Evolutionary conservation across 306 rosid species (phyloP).

Genomic region (Medicago ruthenica): DNA sequence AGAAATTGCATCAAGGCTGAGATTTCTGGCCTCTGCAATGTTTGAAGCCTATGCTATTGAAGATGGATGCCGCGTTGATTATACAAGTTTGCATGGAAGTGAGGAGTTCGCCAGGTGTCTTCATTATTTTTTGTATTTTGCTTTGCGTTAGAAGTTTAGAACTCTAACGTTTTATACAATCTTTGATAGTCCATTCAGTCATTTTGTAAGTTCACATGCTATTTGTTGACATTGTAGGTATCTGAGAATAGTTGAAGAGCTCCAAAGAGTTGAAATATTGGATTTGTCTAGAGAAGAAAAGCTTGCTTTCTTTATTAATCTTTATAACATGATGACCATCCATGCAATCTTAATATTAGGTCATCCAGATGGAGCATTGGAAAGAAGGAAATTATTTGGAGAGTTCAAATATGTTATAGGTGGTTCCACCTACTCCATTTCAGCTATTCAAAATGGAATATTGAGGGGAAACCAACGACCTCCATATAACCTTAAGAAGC

Average conservation of each 20-base stretch:
- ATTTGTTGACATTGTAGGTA: constrained; percentile 61
- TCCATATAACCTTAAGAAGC: constrained; percentile 85
- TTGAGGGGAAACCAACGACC: constrained; percentile 93
- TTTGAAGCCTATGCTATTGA: constrained; percentile 82
- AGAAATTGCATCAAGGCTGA: constrained; percentile 85
- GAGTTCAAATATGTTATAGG: constrained; percentile 85
- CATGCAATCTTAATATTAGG: constrained; percentile 81
- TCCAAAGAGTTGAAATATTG: constrained; percentile 82
- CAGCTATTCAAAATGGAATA: constrained; percentile 91
- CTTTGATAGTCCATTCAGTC: constrained; percentile 20
- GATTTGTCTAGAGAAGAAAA: constrained; percentile 81
- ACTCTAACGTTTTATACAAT: constrained; percentile 19
- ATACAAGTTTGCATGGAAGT: constrained; percentile 77
- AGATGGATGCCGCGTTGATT: constrained; percentile 77
- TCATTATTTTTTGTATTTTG: constrained; percentile 29
- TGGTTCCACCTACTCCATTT: constrained; percentile 84
- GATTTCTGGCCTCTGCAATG: constrained; percentile 72
- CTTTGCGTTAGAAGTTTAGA: neutral
- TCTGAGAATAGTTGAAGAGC: constrained; percentile 90
- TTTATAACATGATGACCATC: constrained; percentile 93
- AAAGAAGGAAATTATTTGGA: constrained; percentile 77
- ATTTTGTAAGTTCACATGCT: constrained; percentile 12
- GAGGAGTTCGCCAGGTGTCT: constrained; percentile 93
- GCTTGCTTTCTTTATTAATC: constrained; percentile 93
- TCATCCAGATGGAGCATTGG: constrained; percentile 81